Base-by-base conservation (phyloP, 2,329 filamentous ascomycete species). In the Corinectria fuckeliana region DNA sequence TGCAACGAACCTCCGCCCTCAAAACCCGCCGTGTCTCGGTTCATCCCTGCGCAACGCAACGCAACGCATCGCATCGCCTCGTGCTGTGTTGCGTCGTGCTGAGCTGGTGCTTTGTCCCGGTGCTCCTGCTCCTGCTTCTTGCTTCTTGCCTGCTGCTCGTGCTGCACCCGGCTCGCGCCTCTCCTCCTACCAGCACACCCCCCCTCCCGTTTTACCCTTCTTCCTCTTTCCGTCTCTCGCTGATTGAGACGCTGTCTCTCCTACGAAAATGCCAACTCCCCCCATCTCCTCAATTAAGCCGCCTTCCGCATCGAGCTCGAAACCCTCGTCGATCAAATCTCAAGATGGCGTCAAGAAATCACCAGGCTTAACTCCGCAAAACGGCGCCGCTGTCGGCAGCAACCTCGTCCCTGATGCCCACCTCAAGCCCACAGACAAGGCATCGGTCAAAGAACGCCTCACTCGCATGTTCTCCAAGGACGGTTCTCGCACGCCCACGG, bases 381-480 rank as follows among this genome's bases (percentile, higher is more conserved):
- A 81, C 64, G 79, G 75, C 62, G 56, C 70, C 45, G 64, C 64
- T 55, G 53, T 53, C 28, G 74, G 74, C 55, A 75, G 73, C 53
- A 58, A 60, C 52, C 53, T 61, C 26, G 34, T 60, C 26, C 34
- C 68, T 44, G 66, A 71, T 36, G 47, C 56, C 11, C 59, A 66
- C 36, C 41, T 71, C 39, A 67, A 69, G 42, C 63, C 70, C 21
- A 61, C 76, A 56, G 85, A 88, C 68, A 87, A 85, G 72, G 73
- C 82, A 2, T 86, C 85, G 13, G 85, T 89, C 75, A 89, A 88
- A 72, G 85, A 87, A 71, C 83, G 85, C 45, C 73, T 89, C 56
- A 85, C 85, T 38, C 83, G 86, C 77, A 89, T 89, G 82, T 89
- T 89, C 75, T 86, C 79, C 64, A 87, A 84, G 71, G 85, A 87